Evolutionary conservation across 2,329 filamentous ascomycete genomes (phyloP).

Genomic region (Nemania sp.): DNA sequence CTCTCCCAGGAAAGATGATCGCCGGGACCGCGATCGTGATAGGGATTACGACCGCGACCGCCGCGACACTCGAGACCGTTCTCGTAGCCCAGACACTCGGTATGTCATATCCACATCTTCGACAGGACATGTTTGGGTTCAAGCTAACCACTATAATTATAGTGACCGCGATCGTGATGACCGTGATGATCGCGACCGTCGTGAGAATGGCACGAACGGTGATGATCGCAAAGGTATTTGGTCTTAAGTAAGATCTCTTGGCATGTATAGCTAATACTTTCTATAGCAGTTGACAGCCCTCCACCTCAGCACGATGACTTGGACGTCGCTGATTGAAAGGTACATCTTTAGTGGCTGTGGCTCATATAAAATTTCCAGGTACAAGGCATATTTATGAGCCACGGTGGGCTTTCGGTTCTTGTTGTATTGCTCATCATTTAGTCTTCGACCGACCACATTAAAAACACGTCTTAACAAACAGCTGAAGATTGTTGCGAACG

Average conservation of each 20-base stretch:
- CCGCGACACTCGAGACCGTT: constrained; percentile 70
- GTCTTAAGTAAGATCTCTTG: constrained; percentile 21
- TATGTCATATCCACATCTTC: constrained; percentile 36
- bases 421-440: constrained; percentile 50
- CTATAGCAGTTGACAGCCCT: constrained; percentile 76
- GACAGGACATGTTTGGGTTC: constrained; percentile 1
- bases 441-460: constrained; percentile 38
- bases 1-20: constrained; percentile 90
- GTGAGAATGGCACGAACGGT: constrained; percentile 82
- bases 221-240: constrained; percentile 87
- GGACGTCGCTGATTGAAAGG: constrained; percentile 84
- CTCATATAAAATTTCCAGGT: constrained; percentile 19
- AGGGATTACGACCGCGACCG: constrained; percentile 68
- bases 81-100: constrained; percentile 72
- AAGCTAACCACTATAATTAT: constrained; percentile 22
- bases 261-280: constrained; percentile 38
- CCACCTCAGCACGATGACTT: constrained; percentile 91
- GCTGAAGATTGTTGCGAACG: constrained; percentile 16
- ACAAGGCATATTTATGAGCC: constrained; percentile 28
- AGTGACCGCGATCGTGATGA: constrained; percentile 71
- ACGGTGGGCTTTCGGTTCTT: constrained; percentile 38
- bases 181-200: constrained; percentile 77
- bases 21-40: constrained; percentile 79
- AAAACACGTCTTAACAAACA: constrained; percentile 12
- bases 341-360: constrained; percentile 41